phyloP scores from a whole-genome alignment of 306 rosid species.

The Citrullus colocynthis region DNA sequence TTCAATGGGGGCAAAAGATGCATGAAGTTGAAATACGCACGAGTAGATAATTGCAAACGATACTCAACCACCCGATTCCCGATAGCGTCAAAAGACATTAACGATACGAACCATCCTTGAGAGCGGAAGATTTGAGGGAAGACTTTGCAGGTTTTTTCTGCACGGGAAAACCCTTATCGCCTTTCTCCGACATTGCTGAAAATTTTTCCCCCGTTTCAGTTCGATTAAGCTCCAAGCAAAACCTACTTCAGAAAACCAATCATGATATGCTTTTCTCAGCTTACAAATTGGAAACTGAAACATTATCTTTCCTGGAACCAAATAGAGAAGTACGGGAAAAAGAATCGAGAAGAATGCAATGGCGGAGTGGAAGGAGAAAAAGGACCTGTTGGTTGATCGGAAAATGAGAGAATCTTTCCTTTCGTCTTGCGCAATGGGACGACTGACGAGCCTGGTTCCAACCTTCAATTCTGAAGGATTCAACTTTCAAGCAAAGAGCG shows the following conservation, averaged over 20 bases:
- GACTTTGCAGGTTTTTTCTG: conserved; percentile 16
- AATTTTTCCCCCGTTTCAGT: neutral
- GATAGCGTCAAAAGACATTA: neutral
- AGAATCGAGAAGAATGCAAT: neutral
- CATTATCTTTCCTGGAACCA: neutral
- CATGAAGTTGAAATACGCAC: neutral
- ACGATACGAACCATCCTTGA: conserved; percentile 20
- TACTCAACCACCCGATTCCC: neutral
- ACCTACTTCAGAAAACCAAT: neutral
- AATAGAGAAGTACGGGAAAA: neutral
- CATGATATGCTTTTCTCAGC: neutral
- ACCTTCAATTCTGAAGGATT: neutral
- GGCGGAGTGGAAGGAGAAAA: neutral
- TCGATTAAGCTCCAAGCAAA: neutral
- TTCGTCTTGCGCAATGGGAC: neutral
- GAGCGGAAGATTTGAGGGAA: conserved; percentile 14
- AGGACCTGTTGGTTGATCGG: conserved; percentile 3
- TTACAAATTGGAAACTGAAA: neutral
- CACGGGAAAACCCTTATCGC: conserved; percentile 42
- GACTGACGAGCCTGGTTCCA: neutral
- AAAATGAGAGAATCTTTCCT: neutral
- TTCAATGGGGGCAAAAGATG: neutral
- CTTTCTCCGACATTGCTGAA: conserved; percentile 50
- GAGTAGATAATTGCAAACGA: neutral
- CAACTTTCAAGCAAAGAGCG: no score